Conservation (phyloP, 352 stramenopile species). For the Phytophthora kernoviae region DNA sequence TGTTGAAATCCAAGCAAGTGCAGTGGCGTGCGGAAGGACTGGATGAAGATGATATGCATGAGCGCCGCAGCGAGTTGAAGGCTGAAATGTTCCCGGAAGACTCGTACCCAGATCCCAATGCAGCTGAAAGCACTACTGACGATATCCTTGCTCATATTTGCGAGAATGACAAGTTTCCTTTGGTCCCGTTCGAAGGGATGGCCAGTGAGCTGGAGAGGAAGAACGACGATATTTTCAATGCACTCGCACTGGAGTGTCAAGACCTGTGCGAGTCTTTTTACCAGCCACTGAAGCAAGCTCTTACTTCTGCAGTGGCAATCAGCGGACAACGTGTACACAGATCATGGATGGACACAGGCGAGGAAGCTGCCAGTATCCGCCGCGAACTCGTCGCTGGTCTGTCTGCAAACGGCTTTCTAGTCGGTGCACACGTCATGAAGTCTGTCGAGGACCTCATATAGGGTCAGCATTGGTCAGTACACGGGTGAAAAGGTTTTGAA, state of each 20-base stretch:
- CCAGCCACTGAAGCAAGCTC: constrained; percentile 38
- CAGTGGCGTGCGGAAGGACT: constrained; percentile 43
- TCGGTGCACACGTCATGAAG: constrained; percentile 48
- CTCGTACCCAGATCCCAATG: constrained; percentile 52
- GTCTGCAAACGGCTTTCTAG: constrained; percentile 35
- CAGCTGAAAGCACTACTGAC: constrained; percentile 47
- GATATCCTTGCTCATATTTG: constrained; percentile 62
- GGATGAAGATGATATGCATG: constrained; percentile 59
- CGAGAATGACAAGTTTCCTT: constrained; percentile 50
- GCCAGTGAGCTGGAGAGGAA: constrained; percentile 38
- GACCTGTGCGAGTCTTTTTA: constrained; percentile 42
- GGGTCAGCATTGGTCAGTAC: too few species aligned
- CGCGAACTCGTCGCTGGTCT: constrained; percentile 50
- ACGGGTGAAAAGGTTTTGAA: too few species aligned
- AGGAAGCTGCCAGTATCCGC: constrained; percentile 31
- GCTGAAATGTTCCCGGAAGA: constrained; percentile 53
- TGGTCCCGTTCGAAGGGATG: constrained; percentile 50
- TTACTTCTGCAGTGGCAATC: constrained; percentile 22
- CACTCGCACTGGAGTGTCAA: constrained; percentile 42
- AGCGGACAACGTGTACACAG: constrained; percentile 44
- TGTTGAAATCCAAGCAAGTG: constrained; percentile 36
- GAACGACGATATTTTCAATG: constrained; percentile 60
- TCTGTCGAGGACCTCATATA: constrained; percentile 24
- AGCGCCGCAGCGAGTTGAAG: constrained; percentile 53
- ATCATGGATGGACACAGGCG: constrained; percentile 47